These are phyloP conservation scores for Acer campestre DNA, from an alignment of 345 rosid species.

Conservation along the genomic window DNA sequence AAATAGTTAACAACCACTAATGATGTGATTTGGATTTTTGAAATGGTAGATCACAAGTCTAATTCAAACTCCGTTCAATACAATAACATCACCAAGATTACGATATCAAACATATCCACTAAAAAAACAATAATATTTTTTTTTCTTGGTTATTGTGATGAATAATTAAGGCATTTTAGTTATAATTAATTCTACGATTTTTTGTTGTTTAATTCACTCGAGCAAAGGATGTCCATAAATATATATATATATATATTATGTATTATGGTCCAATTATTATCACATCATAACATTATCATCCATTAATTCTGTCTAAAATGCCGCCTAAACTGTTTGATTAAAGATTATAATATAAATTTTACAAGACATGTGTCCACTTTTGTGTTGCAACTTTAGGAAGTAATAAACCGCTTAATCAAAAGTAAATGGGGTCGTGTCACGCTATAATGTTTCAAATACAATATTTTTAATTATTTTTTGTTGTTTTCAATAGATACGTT, in stretches of 20 bases:
- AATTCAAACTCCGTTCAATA: slow-evolving; percentile 16
- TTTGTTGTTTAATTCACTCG: slow-evolving; percentile 4
- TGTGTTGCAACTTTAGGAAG: slow-evolving; percentile 14
- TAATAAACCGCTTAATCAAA: slow-evolving; percentile 4
- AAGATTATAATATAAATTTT: background rate
- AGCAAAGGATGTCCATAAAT: background rate
- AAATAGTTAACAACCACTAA: slow-evolving; percentile 38
- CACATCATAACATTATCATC: slow-evolving; percentile 7
- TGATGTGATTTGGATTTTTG: slow-evolving; percentile 36
- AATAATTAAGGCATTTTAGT: background rate
- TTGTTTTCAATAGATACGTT: background rate
- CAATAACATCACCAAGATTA: slow-evolving; percentile 8
- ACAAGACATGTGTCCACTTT: slow-evolving; percentile 12
- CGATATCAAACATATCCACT: background rate
- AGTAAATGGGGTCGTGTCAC: slow-evolving; percentile 16
- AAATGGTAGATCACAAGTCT: slow-evolving; percentile 38
- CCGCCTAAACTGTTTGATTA: background rate
- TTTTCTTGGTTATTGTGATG: background rate
- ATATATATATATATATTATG: background rate
- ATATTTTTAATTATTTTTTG: background rate
- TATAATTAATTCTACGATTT: background rate
- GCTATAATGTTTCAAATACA: background rate
- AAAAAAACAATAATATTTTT: background rate
- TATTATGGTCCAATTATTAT: background rate
- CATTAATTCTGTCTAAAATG: background rate